Base-by-base conservation (phyloP, 2,329 filamentous ascomycete genomes). In the Monilinia polystroma region DNA sequence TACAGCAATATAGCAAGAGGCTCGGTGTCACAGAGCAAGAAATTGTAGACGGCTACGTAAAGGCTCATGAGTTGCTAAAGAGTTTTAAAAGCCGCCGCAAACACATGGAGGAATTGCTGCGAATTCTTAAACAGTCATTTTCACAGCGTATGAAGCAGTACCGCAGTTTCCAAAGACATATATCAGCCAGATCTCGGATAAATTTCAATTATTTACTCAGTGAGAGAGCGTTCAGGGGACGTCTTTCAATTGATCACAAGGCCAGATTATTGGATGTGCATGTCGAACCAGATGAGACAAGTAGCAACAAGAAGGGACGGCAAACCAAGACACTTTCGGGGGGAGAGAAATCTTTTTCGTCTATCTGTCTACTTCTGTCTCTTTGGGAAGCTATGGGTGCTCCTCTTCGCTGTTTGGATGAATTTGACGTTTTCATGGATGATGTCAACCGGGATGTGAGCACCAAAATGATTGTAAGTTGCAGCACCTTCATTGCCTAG, bases 351-450 rank as follows among this genome's bases (percentile, higher is more conserved):
- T 98, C 94, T 0, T 99, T 98, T 77, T 96, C 93, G 4, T 97
- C 94, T 4, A 96, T 98, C 68, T 99, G 95, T 79, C 85, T 99
- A 73, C 81, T 99, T 65, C 83, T 99, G 43, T 87, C 93, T 2
- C 89, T 99, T 23, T 99, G 95, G 95, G 95, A 99, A 76, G 94
- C 95, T 41, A 99, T 99, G 90, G 94, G 95, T 14, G 96, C 93
- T 23, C 94, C 93, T 0, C 90, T 99, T 68, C 87, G 95, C 65
- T 99, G 95, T 75, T 83, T 99, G 64, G 95, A 99, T 78, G 95
- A 99, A 79, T 99, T 98, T 76, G 95, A 99, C 77, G 95, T 99
- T 43, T 99, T 97, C 82, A 99, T 99, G 95, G 95, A 99, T 79
- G 92, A 90, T 72, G 92, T 98, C 68, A 99, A 99, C 78, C 88